phyloP scores from a whole-genome alignment of 768 basidiomycete species.

The Serendipita indica region DNA sequence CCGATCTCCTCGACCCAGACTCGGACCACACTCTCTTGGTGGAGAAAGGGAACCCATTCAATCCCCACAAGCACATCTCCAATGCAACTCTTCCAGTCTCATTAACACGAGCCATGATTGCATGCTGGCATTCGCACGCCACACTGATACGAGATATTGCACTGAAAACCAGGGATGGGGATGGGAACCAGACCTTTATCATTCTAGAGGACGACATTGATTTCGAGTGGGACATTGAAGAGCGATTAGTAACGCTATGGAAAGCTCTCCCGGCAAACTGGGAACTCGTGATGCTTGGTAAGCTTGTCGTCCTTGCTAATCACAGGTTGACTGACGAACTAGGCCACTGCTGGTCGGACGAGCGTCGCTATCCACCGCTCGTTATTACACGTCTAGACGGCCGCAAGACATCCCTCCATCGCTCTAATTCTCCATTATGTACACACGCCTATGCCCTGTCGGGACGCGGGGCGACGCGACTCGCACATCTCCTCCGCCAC shows the following conservation, averaged over 20 bases:
- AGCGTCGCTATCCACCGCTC: constrained; percentile 24
- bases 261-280: constrained; percentile 39
- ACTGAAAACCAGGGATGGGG: constrained; percentile 14
- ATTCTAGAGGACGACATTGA: constrained; percentile 72
- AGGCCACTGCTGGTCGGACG: constrained; percentile 76
- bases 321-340: constrained; percentile 3
- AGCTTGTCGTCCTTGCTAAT: constrained; percentile 1
- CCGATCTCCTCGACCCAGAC: constrained; percentile 10
- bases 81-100: constrained; percentile 23
- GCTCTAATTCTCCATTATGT: constrained; percentile 48
- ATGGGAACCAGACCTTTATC: constrained; percentile 28
- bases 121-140: constrained; percentile 61
- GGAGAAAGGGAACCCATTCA: constrained; percentile 22
- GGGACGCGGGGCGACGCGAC: constrained; percentile 40
- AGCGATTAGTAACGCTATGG: constrained; percentile 26
- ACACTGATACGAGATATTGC: constrained; percentile 34
- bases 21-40: not conserved
- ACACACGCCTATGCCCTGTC: constrained; percentile 62
- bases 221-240: constrained; percentile 48
- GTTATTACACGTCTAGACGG: constrained; percentile 27
- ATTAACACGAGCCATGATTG: constrained; percentile 42
- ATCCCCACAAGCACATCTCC: constrained; percentile 30
- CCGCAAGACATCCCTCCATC: constrained; percentile 38
- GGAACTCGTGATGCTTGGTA: constrained; percentile 64
- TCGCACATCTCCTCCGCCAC: constrained; percentile 43